Percentiles rank a stretch among this genome's conserved stretches.
Conservation (phyloP, 1,284 basidiomycete genomes). For the Cryptococcus hybrid region DNA sequence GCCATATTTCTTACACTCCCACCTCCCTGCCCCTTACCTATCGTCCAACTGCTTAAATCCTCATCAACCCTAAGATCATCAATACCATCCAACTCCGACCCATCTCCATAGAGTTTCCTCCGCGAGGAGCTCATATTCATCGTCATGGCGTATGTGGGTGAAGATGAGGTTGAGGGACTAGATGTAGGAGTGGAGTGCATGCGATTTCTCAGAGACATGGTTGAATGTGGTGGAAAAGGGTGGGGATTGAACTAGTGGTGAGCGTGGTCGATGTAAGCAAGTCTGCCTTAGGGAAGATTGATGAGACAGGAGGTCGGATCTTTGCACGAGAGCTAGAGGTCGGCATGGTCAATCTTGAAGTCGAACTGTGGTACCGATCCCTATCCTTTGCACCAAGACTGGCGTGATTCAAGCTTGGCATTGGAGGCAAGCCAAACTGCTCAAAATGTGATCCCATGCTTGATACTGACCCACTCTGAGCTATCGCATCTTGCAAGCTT, state of each 20-base stretch:
- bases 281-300: constrained; percentile 57
- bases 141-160: constrained; percentile 51
- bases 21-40: background rate
- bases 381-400: background rate
- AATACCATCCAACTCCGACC: constrained; percentile 85
- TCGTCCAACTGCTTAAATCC: constrained; percentile 47
- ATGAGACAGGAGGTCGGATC: constrained; percentile 67
- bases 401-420: background rate
- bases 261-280: background rate
- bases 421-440: background rate
- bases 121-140: constrained; percentile 66
- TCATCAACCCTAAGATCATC: constrained; percentile 86
- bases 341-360: constrained; percentile 73
- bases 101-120: constrained; percentile 76
- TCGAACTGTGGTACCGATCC: constrained; percentile 16
- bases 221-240: no score
- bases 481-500: constrained; percentile 34
- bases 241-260: constrained; percentile 18
- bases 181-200: background rate
- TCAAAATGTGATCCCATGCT: background rate
- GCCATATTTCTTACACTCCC: constrained; percentile 24
- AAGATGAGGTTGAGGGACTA: background rate
- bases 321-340: constrained; percentile 63
- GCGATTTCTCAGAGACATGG: constrained; percentile 41
- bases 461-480: background rate